Conservation (phyloP, 305 asterid species). For the Monarda citriodora region DNA sequence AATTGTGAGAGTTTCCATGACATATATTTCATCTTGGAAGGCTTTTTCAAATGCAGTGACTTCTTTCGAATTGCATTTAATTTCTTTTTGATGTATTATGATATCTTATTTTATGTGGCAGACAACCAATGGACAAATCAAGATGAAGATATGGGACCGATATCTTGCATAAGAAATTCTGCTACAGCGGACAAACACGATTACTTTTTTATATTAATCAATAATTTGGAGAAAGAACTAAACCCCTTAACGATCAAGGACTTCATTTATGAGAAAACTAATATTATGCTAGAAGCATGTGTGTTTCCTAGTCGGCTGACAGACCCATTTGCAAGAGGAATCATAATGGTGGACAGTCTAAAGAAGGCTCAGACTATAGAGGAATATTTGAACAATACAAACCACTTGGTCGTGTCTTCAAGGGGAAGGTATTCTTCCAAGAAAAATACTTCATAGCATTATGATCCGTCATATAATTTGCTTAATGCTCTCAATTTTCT, state of each 20-base stretch:
- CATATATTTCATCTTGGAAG: constrained; percentile 3
- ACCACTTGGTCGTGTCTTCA: constrained; percentile 50
- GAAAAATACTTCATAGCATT: constrained; percentile 1
- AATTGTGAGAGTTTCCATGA: neutral
- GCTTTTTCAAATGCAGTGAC: neutral
- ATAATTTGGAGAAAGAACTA: constrained; percentile 54
- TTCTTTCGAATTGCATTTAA: neutral
- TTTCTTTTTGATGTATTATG: neutral
- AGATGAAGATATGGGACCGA: constrained; percentile 56
- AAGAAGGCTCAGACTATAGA: constrained; percentile 31
- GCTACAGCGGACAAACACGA: constrained; percentile 13
- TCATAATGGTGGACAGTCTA: constrained; percentile 41
- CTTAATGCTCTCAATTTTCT: constrained; percentile 5
- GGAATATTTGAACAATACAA: constrained; percentile 42
- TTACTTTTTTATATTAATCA: constrained; percentile 31
- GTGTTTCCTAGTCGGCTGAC: constrained; percentile 39
- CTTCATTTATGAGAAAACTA: constrained; percentile 43
- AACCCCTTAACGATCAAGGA: constrained; percentile 34
- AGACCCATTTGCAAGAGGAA: constrained; percentile 49
- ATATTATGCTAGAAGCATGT: constrained; percentile 37
- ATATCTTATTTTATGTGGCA: constrained; percentile 13
- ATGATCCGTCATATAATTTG: constrained; percentile 2
- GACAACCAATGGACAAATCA: constrained; percentile 19
- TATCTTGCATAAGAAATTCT: neutral
- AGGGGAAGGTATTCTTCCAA: constrained; percentile 53